phyloP scores from a whole-genome alignment of 1,284 basidiomycete genomes.

The Ceratobasidium sp. region DNA sequence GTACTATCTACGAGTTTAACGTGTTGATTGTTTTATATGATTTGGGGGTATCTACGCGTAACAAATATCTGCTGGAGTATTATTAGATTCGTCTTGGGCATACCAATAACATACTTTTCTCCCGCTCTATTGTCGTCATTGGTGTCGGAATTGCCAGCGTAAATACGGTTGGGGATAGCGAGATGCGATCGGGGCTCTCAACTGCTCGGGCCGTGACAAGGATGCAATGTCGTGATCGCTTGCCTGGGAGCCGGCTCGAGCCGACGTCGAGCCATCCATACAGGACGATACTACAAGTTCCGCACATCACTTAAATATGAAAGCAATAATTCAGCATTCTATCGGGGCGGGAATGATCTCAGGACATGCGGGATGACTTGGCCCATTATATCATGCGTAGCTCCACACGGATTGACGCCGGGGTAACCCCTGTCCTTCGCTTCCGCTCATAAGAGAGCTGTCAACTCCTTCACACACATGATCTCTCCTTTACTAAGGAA shows the following conservation, averaged over 20 bases:
- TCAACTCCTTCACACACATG: background rate
- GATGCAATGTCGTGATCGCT: too few relatives aligned
- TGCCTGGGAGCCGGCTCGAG: too few relatives aligned
- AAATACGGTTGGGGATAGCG: background rate
- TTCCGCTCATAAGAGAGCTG: slow-evolving; percentile 30
- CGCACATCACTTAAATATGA: background rate
- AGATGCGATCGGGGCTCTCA: slow-evolving; percentile 15
- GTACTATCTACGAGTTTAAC: slow-evolving; percentile 12
- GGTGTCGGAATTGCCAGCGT: background rate
- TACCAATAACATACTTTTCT: slow-evolving; percentile 24
- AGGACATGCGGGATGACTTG: slow-evolving; percentile 4
- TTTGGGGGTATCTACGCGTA: slow-evolving; percentile 7
- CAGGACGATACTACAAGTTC: too few relatives aligned
- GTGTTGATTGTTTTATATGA: slow-evolving; percentile 5
- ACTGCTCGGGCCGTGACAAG: background rate
- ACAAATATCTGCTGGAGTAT: slow-evolving; percentile 2
- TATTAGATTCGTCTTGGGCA: background rate
- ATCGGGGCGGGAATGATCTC: background rate
- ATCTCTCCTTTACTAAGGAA: background rate
- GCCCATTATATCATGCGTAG: slow-evolving; percentile 15
- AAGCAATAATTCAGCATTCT: background rate
- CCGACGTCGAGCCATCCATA: too few relatives aligned
- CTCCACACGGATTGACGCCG: slow-evolving; percentile 33
- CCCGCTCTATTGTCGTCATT: background rate
- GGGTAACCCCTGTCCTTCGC: background rate